Evolutionary conservation across 2,329 filamentous ascomycete genomes (phyloP), one percentile per base, ranked within the genome.

Genomic region (Nothophoma quercina): DNA sequence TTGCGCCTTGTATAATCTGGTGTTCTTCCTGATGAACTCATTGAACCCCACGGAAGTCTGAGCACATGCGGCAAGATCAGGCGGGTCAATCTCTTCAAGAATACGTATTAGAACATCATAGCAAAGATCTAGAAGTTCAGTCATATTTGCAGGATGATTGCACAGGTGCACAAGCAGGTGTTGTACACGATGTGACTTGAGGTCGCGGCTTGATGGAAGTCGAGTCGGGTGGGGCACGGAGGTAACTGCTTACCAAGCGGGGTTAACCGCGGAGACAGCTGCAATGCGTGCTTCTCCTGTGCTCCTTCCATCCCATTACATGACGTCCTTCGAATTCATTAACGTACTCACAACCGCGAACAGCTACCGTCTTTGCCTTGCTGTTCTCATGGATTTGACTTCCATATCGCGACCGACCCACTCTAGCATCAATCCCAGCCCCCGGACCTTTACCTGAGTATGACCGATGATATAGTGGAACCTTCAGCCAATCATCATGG

Each of bases 1-100:
- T 6, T 89, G 75, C 18, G 82, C 79, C 53, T 83, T 86, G 70
- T 81, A 87, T 10, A 92, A 74, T 7, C 83, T 75, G 13, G 72
- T 69, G 67, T 91, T 89, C 34, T 77, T 78, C 40, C 75, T 78
- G 44, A 89, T 77, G 56, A 85, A 83, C 26, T 75, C 70, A 52
- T 83, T 73, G 38, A 92, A 74, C 3, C 54, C 65, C 34, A 49
- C 58, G 1, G 65, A 72, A 3, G 70, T 67, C 32, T 59, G 59
- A 5, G 69, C 64, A 52, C 69, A 71, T 25, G 65, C 51, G 4
- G 64, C 70, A 12, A 74, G 51, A 44, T 74, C 71, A 19, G 59
- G 59, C 3, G 71, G 65, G 4, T 72, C 56, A 18, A 73, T 48
- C 29, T 71, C 68, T 29, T 71, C 67, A 15, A 74, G 51, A 10